phyloP scores from a whole-genome alignment of 495 filamentous ascomycete genomes.

The Penicillium desertorum region DNA sequence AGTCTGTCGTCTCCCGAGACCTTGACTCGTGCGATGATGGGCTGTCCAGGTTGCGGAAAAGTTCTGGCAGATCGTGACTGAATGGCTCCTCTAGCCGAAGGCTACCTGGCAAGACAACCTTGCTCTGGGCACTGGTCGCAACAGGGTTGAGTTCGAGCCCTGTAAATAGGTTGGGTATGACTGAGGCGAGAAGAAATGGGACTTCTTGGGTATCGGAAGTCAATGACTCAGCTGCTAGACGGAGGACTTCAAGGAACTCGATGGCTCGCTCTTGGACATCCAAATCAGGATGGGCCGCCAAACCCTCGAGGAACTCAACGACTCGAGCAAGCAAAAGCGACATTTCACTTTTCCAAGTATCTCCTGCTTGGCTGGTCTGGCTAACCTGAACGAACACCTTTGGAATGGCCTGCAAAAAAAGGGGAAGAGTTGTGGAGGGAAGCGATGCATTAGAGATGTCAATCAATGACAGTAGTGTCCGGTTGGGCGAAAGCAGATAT shows the following conservation, averaged over 20 bases:
- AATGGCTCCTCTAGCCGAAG: conserved; percentile 79
- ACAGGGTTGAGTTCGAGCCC: conserved; percentile 92
- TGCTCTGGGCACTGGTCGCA: conserved; percentile 75
- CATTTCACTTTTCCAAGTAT: conserved; percentile 65
- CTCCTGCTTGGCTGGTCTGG: conserved; percentile 57
- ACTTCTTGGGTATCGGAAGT: conserved; percentile 64
- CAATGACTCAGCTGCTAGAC: conserved; percentile 77
- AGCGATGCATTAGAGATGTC: conserved; percentile 61
- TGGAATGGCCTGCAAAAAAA: conserved; percentile 81
- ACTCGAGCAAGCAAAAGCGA: conserved; percentile 75
- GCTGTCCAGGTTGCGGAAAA: conserved; percentile 46
- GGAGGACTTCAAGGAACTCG: conserved; percentile 85
- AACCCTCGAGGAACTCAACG: conserved; percentile 73
- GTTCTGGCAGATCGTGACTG: conserved; percentile 63
- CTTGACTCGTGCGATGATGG: background rate
- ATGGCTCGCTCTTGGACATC: conserved; percentile 97
- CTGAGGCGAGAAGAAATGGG: conserved; percentile 79
- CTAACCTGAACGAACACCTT: conserved; percentile 76
- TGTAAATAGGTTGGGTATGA: conserved; percentile 80
- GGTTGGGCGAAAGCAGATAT: conserved; percentile 61
- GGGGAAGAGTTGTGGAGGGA: conserved; percentile 61
- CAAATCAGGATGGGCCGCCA: conserved; percentile 76
- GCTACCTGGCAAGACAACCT: conserved; percentile 74
- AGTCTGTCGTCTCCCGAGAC: conserved; percentile 47
- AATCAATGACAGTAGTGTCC: conserved; percentile 68